Evolutionary conservation across 2,329 filamentous ascomycete genomes (phyloP), one percentile per base, ranked within the genome.

Genomic region (Phyllachora maydis): DNA sequence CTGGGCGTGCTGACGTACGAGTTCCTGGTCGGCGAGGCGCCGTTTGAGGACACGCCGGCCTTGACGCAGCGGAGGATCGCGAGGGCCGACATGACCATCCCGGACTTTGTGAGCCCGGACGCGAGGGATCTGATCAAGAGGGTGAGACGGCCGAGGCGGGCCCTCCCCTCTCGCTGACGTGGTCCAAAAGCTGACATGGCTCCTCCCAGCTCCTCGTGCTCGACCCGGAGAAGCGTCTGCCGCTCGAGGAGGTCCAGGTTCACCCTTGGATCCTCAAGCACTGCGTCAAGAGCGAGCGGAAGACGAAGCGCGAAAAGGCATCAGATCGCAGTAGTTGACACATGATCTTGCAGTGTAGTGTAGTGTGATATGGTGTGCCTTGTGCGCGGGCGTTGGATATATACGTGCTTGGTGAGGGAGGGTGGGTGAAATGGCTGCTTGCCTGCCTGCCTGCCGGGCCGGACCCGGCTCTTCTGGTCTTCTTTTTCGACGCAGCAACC

Each of bases 261-360:
- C 88, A 95, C 46, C 85, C 88, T 11, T 98, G 88, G 88, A 92
- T 98, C 39, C 46, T 93, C 35, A 95, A 93, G 58, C 79, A 95
- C 48, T 95, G 85, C 46, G 61, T 74, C 33, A 68, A 65, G 49
- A 58, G 59, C n/a, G 58, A 64, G 40, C 48, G 57, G 25, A 54
- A 53, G 5, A 36, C 50, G 18, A 60, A 55, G 40, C 54, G 54
- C 28, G 64, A 65, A 35, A 59, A 50, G 43, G 39, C 40, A 26
- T 17, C 16, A n/a, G n/a, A n/a, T 27, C 24, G 19, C 24, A 32
- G 21, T 26, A 22, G 20, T 11, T 18, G 25, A 28, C 26, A 20
- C 10, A 29, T 23, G 31, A 35, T 25, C 28, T 19, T 31, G 32
- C 28, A 28, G n/a, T n/a, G n/a, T n/a, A n/a, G n/a, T n/a, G n/a